Evolutionary conservation across 768 basidiomycete genomes (phyloP).

Genomic region (Phylloporus arenicola): DNA sequence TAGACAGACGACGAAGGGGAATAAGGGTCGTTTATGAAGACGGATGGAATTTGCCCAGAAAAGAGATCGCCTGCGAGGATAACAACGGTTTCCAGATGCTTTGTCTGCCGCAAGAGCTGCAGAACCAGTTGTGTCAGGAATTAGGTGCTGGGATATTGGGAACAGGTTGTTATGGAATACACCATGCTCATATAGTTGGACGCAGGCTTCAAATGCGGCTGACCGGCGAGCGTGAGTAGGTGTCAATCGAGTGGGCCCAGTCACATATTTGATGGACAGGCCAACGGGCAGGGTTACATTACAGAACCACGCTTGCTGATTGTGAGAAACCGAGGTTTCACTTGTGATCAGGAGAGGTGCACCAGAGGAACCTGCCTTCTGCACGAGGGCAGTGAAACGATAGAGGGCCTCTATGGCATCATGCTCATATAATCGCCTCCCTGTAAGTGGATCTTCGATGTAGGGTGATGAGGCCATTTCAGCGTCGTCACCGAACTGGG

Average conservation of each 20-base stretch:
- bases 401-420: constrained; percentile 56
- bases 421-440: constrained; percentile 51
- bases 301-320: constrained; percentile 36
- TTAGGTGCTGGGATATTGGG: constrained; percentile 8
- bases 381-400: constrained; percentile 37
- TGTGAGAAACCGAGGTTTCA: constrained; percentile 20
- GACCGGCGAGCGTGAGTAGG: constrained; percentile 51
- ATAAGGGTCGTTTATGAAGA: constrained; percentile 15
- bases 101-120: constrained; percentile 22
- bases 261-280: constrained; percentile 36
- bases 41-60: constrained; percentile 56
- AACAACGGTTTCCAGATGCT: constrained; percentile 44
- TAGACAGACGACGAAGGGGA: constrained; percentile 39
- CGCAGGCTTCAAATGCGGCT: constrained; percentile 55
- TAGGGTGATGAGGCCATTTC: constrained; percentile 28
- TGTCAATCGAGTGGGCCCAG: constrained; percentile 42
- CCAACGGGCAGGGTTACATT: constrained; percentile 44
- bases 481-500: constrained; percentile 41
- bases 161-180: constrained; percentile 49
- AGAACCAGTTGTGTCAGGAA: constrained; percentile 1
- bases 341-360: constrained; percentile 19
- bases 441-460: constrained; percentile 59
- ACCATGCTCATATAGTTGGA: constrained; percentile 43
- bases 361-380: constrained; percentile 5
- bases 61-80: constrained; percentile 52